phyloP scores from a whole-genome alignment of 1,139 yeast species.

The Saccharomyces hybrid region DNA sequence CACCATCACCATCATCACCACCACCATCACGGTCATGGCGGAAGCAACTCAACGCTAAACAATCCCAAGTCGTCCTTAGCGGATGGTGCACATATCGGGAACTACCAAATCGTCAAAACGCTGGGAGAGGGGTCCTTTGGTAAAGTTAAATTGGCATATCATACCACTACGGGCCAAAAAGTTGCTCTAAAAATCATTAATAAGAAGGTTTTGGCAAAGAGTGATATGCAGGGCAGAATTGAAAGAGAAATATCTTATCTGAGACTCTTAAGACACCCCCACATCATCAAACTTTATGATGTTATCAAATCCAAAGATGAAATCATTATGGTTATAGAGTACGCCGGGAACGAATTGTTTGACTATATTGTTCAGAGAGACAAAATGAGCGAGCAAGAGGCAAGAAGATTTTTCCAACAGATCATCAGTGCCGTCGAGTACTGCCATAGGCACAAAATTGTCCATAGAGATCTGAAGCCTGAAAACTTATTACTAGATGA shows the following conservation, averaged over 20 bases:
- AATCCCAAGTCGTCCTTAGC: conserved; percentile 16
- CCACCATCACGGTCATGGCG: conserved; percentile 15
- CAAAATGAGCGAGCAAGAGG: conserved; percentile 90
- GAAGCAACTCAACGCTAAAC: conserved; percentile 3
- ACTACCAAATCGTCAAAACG: conserved; percentile 89
- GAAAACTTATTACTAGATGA: conserved; percentile 88
- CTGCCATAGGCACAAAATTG: conserved; percentile 96
- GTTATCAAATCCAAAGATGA: conserved; percentile 93
- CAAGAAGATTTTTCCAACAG: conserved; percentile 91
- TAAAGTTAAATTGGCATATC: conserved; percentile 90
- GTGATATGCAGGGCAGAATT: conserved; percentile 94
- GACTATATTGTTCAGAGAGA: conserved; percentile 83
- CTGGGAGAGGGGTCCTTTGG: conserved; percentile 97
- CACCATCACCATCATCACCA: conserved; percentile 22
- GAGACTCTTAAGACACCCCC: conserved; percentile 85
- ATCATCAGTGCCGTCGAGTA: conserved; percentile 96
- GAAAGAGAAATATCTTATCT: conserved; percentile 89
- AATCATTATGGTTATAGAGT: conserved; percentile 94
- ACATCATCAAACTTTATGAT: conserved; percentile 88
- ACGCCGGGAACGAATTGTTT: conserved; percentile 89
- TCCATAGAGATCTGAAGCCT: conserved; percentile 92
- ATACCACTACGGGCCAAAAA: conserved; percentile 79
- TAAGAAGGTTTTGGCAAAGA: conserved; percentile 83
- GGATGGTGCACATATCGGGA: conserved; percentile 59
- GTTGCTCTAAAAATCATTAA: conserved; percentile 92